Conservation (phyloP, 805 yeast genomes). For the Ogataea pignaliae region DNA sequence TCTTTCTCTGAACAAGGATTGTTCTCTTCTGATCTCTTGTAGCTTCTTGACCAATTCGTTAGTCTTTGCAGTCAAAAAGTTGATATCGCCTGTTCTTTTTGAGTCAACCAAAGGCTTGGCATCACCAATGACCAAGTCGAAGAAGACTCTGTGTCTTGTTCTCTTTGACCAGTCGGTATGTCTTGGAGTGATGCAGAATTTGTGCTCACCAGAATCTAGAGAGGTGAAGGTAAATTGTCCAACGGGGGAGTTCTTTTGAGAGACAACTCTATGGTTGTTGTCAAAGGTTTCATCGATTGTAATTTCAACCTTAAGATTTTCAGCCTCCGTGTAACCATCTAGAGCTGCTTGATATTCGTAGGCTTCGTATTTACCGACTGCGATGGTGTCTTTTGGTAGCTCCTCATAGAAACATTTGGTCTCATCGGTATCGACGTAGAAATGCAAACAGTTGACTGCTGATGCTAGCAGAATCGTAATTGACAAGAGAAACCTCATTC, state of each 20-base stretch:
- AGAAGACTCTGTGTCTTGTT: constrained; percentile 60
- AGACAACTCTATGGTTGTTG: constrained; percentile 69
- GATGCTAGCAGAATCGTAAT: constrained; percentile 13
- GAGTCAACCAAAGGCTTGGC: constrained; percentile 61
- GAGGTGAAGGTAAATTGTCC: constrained; percentile 76
- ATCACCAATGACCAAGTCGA: constrained; percentile 66
- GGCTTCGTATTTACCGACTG: constrained; percentile 73
- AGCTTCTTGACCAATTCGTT: constrained; percentile 53
- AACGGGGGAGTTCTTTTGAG: constrained; percentile 57
- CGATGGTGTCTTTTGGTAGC: constrained; percentile 69
- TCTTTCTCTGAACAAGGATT: constrained; percentile 64
- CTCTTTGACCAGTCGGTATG: constrained; percentile 42
- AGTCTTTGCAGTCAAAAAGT: constrained; percentile 52
- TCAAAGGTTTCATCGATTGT: constrained; percentile 77
- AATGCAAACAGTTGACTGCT: constrained; percentile 53
- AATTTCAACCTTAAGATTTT: constrained; percentile 57
- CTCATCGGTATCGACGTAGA: constrained; percentile 73
- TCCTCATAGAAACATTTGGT: constrained; percentile 82
- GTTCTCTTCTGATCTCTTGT: constrained; percentile 60
- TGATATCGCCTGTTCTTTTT: constrained; percentile 55
- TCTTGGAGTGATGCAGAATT: constrained; percentile 61
- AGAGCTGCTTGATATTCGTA: constrained; percentile 50
- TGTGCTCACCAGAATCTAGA: constrained; percentile 72
- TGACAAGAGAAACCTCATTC: constrained; percentile 6
- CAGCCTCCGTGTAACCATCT: constrained; percentile 45